Conservation (phyloP, 2,329 filamentous ascomycete species). For the Exophiala calicioides region DNA sequence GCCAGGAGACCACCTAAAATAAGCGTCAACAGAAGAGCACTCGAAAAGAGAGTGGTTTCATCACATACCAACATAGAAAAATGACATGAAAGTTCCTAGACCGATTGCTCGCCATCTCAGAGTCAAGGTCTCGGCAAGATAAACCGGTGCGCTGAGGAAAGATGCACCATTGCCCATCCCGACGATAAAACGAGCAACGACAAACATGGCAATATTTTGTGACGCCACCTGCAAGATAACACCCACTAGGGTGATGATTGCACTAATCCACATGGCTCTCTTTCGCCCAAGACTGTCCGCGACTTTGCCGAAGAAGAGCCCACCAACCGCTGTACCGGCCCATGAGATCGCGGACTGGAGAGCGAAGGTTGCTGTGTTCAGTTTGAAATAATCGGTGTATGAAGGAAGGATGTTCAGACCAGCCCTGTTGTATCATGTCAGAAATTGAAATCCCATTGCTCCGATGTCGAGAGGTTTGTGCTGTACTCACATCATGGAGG, state of each 20-base stretch:
- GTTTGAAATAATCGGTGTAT: slow-evolving; percentile 26
- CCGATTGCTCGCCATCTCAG: slow-evolving; percentile 2
- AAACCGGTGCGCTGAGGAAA: slow-evolving; percentile 1
- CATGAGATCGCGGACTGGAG: slow-evolving; percentile 23
- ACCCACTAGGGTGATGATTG: slow-evolving; percentile 59
- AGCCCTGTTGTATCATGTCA: slow-evolving; percentile 1
- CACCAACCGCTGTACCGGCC: slow-evolving; percentile 42
- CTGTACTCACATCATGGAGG: slow-evolving; percentile 12
- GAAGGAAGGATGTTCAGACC: slow-evolving; percentile 25
- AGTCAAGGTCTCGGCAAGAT: slow-evolving; percentile 11
- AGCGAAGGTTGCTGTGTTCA: slow-evolving; percentile 15
- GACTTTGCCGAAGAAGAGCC: slow-evolving; percentile 38
- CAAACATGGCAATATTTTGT: slow-evolving; percentile 45
- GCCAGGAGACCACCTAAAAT: slow-evolving; percentile 46
- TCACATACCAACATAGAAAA: slow-evolving; percentile 6
- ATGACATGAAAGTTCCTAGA: background rate
- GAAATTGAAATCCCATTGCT: background rate
- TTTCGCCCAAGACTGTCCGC: slow-evolving; percentile 9
- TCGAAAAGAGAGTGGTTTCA: background rate
- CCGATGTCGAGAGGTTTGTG: background rate
- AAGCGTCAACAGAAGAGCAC: background rate
- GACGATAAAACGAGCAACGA: slow-evolving; percentile 12
- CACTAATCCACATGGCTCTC: slow-evolving; percentile 24
- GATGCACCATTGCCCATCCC: slow-evolving; percentile 7
- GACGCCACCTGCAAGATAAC: slow-evolving; percentile 61